Conservation (phyloP, 2,329 filamentous ascomycete species). For the Aspergillaceae sp. region DNA sequence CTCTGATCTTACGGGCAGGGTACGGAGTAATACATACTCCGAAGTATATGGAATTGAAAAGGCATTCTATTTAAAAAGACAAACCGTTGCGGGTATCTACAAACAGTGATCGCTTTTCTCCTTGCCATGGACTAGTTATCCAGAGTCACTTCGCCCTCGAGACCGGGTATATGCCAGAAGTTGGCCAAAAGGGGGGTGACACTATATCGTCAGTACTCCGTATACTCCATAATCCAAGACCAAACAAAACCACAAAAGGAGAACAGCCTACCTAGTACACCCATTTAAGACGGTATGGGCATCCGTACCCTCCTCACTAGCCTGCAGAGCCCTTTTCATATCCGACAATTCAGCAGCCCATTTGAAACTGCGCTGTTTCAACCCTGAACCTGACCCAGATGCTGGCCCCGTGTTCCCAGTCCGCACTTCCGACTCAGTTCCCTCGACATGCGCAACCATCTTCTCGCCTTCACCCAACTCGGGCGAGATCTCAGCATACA, state of each 20-base stretch:
- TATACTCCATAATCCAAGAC: background rate
- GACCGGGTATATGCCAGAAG: conserved; percentile 66
- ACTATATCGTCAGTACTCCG: conserved; percentile 39
- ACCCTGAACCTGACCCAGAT: conserved; percentile 22
- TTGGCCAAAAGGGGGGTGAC: conserved; percentile 83
- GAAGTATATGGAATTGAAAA: too few relatives aligned
- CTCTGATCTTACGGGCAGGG: too few relatives aligned
- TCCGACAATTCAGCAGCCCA: conserved; percentile 79
- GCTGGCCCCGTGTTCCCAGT: conserved; percentile 2
- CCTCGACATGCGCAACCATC: conserved; percentile 2
- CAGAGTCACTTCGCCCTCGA: conserved; percentile 60
- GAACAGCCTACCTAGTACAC: conserved; percentile 58
- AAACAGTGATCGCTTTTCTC: conserved; percentile 1
- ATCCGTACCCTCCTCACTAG: conserved; percentile 69
- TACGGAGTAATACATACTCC: background rate
- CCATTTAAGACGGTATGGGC: conserved; percentile 83
- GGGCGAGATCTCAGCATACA: conserved; percentile 44
- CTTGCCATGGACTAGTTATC: conserved; percentile 41
- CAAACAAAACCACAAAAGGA: background rate
- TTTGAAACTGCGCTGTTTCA: conserved; percentile 74
- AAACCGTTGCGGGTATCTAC: conserved; percentile 21
- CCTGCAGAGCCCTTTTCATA: conserved; percentile 72
- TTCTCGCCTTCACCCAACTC: conserved; percentile 27
- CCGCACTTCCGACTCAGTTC: conserved; percentile 2
- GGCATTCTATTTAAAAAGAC: background rate